These are phyloP conservation scores for Diversispora eburnea DNA, from an alignment of 192 early-diverging fungal species.

Conservation along the genomic window DNA sequence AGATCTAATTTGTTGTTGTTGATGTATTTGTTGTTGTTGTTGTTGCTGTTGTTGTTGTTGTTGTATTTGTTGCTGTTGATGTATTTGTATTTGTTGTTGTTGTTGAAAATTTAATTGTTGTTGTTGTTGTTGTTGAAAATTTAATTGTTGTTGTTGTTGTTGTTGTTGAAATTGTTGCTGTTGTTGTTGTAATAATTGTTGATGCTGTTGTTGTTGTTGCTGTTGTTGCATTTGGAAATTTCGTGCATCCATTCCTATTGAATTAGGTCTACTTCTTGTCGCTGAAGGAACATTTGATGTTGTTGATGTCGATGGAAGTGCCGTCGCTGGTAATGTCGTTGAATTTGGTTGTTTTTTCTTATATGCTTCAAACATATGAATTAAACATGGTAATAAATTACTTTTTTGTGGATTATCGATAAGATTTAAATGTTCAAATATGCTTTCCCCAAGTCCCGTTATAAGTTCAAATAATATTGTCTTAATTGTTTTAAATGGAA, in stretches of 20 bases:
- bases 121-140: too few relatives aligned
- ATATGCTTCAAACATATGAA: slow-evolving; percentile 52
- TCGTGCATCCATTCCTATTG: too few relatives aligned
- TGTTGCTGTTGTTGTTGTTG: background rate
- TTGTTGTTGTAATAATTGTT: too few relatives aligned
- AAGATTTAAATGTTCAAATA: slow-evolving; percentile 56
- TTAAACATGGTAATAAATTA: slow-evolving; percentile 62
- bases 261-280: too few relatives aligned
- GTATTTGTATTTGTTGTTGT: too few relatives aligned
- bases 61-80: background rate
- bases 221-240: too few relatives aligned
- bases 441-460: slow-evolving; percentile 57
- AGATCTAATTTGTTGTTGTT: slow-evolving; percentile 17
- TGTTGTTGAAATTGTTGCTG: too few relatives aligned
- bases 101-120: too few relatives aligned
- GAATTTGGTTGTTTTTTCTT: slow-evolving; percentile 34
- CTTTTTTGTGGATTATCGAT: slow-evolving; percentile 63
- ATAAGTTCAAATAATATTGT: slow-evolving; percentile 81
- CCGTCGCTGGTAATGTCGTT: background rate
- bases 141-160: too few relatives aligned
- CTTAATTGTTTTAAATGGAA: slow-evolving; percentile 94
- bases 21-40: background rate
- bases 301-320: background rate
- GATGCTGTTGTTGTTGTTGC: too few relatives aligned
- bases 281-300: slow-evolving; percentile 15